Evolutionary conservation across 306 rosid genomes (phyloP).

Genomic region (Luffa aegyptiaca): DNA sequence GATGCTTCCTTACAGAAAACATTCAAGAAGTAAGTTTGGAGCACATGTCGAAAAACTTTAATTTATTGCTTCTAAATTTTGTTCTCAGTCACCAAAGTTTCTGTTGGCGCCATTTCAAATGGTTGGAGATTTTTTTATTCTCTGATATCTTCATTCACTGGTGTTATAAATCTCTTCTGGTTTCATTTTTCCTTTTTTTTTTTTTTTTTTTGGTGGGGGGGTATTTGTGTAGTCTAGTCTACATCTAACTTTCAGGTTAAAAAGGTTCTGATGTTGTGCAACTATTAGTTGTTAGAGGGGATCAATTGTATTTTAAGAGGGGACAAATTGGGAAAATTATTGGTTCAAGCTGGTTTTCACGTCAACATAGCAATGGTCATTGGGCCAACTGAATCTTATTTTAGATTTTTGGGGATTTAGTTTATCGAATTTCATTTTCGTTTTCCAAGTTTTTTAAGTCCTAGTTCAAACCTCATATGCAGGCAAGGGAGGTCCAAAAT

Average conservation of each 20-base stretch:
- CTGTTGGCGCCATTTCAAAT: neutral
- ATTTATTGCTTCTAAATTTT: neutral
- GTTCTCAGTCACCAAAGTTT: neutral
- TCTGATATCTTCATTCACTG: neutral
- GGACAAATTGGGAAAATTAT: no score
- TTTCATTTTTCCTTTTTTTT: neutral
- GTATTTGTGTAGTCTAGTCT: neutral
- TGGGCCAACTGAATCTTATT: neutral
- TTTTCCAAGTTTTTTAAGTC: neutral
- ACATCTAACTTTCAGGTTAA: neutral
- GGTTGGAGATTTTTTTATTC: neutral
- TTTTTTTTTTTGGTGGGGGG: neutral
- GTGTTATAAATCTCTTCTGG: neutral
- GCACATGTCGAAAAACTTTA: constrained; percentile 27
- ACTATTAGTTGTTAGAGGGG: neutral
- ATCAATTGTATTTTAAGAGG: neutral
- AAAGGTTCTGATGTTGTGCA: neutral
- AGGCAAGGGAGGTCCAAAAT: constrained; percentile 22
- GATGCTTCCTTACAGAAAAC: constrained; percentile 36
- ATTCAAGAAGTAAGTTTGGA: constrained; percentile 27
- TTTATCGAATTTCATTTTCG: neutral
- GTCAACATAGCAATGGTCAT: neutral
- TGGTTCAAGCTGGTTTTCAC: neutral
- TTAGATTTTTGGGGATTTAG: neutral
- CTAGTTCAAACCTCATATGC: neutral